phyloP scores from a whole-genome alignment of 2,329 filamentous ascomycete species.

The Pseudopithomyces chartarum region DNA sequence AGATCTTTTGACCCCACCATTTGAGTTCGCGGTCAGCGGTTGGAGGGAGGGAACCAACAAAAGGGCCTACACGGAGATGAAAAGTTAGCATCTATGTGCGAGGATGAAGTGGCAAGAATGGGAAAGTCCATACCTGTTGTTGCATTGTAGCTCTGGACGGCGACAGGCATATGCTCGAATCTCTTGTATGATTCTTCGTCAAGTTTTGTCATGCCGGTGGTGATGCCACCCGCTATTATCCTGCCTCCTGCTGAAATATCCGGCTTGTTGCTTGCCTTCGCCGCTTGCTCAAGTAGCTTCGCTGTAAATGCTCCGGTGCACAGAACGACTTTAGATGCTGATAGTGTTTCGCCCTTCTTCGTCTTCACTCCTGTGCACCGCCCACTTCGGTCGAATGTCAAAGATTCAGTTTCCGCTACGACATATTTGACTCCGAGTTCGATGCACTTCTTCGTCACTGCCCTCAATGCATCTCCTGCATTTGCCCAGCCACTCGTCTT shows the following conservation, averaged over 20 bases:
- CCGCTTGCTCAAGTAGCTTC: conserved; percentile 54
- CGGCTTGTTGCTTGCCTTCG: conserved; percentile 50
- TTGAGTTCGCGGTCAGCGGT: conserved; percentile 41
- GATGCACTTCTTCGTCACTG: conserved; percentile 59
- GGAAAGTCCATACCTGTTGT: conserved; percentile 18
- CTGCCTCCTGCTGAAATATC: conserved; percentile 59
- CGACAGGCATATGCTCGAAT: conserved; percentile 42
- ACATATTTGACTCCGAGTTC: conserved; percentile 65
- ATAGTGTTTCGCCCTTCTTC: conserved; percentile 37
- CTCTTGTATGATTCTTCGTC: conserved; percentile 33
- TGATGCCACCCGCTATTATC: conserved; percentile 62
- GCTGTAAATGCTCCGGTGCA: conserved; percentile 51
- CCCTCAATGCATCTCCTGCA: conserved; percentile 62
- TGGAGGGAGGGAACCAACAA: conserved; percentile 39
- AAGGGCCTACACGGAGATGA: conserved; percentile 20
- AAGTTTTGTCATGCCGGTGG: conserved; percentile 54
- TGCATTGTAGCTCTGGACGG: conserved; percentile 37
- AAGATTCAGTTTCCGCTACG: conserved; percentile 55
- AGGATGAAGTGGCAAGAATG: background rate
- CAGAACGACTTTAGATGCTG: conserved; percentile 39
- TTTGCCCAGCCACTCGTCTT: conserved; percentile 66
- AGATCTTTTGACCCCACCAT: conserved; percentile 43
- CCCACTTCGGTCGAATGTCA: conserved; percentile 56
- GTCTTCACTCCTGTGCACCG: conserved; percentile 45
- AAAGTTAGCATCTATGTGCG: background rate